Base-by-base conservation (phyloP, 2,329 filamentous ascomycete species). In the Thielaviopsis euricoi region DNA sequence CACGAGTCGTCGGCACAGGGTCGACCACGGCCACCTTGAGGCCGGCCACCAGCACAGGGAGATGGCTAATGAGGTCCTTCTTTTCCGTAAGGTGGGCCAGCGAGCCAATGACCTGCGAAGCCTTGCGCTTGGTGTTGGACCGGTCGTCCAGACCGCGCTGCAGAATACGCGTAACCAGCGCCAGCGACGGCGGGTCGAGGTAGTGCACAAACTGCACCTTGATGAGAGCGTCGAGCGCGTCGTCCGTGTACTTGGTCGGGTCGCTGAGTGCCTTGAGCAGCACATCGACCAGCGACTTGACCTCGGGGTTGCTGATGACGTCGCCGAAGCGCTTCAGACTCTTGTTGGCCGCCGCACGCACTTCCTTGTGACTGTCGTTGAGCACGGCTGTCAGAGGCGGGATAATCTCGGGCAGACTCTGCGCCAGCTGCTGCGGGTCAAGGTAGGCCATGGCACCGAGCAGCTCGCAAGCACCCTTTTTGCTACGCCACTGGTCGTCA, bases 151-250 rank as follows among this genome's bases (percentile, higher is more conserved):
- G 74, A 60, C 93, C 93, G 68, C 94, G 87, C 71, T 98, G 90
- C 40, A 98, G 76, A 64, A 98, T 97, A 62, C 93, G 88, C 52
- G 93, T 94, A 62, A 98, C 89, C 56, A 98, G 79, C 21, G 93
- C 93, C 65, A 98, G 76, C 1, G 94, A 98, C 5, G 93, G 93
- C 0, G 94, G 88, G 70, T 98, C 93, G n/a, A 98, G 79, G 67
- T 97, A 98, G 71, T 98, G 93, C 15, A 96, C 84, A 68, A 98
- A 98, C 53, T 89, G 89, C n/a, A 98, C 87, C 73, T 95, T 96
- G 74, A 98, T 96, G 60, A 98, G 79, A 0, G 89, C 78, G 68
- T 98, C 91, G 61, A 98, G 76, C 17, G 93, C 93, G 64, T 94
- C 87, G 66, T 98, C 91, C 0, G 94, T 98, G 72, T 95, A 89